Base-by-base conservation (phyloP, 768 basidiomycete species). In the Pholiota conissans region DNA sequence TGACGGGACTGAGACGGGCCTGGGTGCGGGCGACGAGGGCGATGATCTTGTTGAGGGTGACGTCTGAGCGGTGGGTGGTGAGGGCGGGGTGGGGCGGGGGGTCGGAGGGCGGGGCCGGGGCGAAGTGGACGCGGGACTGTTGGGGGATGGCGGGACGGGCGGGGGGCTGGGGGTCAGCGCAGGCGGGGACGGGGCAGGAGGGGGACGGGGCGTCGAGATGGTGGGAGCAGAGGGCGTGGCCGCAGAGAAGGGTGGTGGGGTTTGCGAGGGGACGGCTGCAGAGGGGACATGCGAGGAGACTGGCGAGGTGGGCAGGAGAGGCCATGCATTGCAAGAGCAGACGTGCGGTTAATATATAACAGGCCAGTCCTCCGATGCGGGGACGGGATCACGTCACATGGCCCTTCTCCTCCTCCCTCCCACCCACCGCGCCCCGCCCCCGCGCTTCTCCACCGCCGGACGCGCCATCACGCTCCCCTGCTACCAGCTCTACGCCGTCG, bases 401-500 rank as follows among this genome's bases (percentile, higher is more conserved):
- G 22, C 47, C 6, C 49, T 40, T 52, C 61, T 56, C 49, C 61
- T 56, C 49, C 61, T 54, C 51, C 58, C 55, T 37, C 49, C 58
- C 32, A 45, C 42, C 61, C 13, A 65, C 61, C 66, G 42, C 71
- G 58, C 40, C 68, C 63, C 24, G 69, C 70, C 16, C 64, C 60
- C 54, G 59, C 24, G 71, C 49, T 84, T 86, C 59, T 78, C 77
- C 49, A 40, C 54, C 76, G 77, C 46, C 29, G 11, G 18, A n/a
- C 81, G 42, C 30, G 70, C 72, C 16, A 63, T 85, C 46, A 73
- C 84, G 45, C 66, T 90, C 22, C 67, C 76, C 18, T 86, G 87
- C 1, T 91, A 86, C 72, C 91, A 93, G 73, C 78, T 93, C 55
- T 94, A 93, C 67, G 91, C 90, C 0, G 92, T 94, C 8, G 89